phyloP scores from a whole-genome alignment of 345 rosid species.

The Dipteronia sinensis region DNA sequence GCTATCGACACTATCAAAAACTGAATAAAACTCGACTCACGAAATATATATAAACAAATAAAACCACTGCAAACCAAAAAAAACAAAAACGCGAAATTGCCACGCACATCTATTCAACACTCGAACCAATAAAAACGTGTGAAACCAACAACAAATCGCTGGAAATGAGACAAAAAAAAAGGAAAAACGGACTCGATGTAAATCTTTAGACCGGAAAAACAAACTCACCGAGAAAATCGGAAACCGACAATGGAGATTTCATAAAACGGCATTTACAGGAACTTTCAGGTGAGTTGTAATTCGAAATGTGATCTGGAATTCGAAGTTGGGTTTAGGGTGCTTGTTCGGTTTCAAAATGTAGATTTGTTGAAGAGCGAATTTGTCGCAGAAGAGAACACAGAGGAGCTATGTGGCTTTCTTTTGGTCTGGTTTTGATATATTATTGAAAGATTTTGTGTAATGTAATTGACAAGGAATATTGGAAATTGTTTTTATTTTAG shows the following conservation, averaged over 20 bases:
- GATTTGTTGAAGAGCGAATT: slow-evolving; percentile 3
- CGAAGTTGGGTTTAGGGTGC: slow-evolving; percentile 7
- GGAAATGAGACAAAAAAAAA: slow-evolving; percentile 23
- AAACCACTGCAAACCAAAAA: slow-evolving; percentile 10
- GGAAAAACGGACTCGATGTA: slow-evolving; percentile 16
- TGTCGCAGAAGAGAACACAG: slow-evolving; percentile 22
- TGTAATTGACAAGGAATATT: slow-evolving; percentile 13
- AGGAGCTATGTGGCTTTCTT: not conserved
- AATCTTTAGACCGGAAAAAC: slow-evolving; percentile 12
- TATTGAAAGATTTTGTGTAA: not conserved
- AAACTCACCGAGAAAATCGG: slow-evolving; percentile 40
- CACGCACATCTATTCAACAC: not conserved
- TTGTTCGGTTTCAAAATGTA: slow-evolving; percentile 3
- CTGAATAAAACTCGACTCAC: slow-evolving; percentile 15
- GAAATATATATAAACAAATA: slow-evolving; percentile 15
- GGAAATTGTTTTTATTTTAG: not conserved
- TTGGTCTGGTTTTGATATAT: not conserved
- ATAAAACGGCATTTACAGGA: slow-evolving; percentile 39
- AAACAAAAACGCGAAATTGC: not conserved
- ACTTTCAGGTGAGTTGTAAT: not conserved
- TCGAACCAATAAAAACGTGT: slow-evolving; percentile 5
- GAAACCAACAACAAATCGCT: slow-evolving; percentile 13
- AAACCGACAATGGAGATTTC: slow-evolving; percentile 61
- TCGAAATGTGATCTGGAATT: slow-evolving; percentile 23
- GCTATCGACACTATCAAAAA: not conserved